phyloP scores from a whole-genome alignment of 2,329 filamentous ascomycete species.

The Fusarium coffeatum region DNA sequence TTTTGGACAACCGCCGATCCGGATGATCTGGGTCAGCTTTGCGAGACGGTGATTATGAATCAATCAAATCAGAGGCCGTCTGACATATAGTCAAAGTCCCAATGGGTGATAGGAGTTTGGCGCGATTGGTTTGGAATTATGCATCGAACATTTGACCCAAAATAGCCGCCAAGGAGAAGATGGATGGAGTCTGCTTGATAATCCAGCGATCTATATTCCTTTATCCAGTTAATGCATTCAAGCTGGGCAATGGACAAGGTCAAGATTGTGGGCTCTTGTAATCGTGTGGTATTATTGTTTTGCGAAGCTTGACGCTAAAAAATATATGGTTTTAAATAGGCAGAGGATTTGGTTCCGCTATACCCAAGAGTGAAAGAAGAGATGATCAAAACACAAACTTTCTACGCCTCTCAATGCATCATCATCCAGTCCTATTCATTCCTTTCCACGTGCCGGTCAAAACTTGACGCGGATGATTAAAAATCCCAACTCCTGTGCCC shows the following conservation, averaged over 20 bases:
- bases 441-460: slow-evolving; percentile 29
- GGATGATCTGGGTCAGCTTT: slow-evolving; percentile 17
- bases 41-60: slow-evolving; percentile 26
- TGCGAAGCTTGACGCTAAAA: slow-evolving; percentile 27
- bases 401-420: slow-evolving; percentile 43
- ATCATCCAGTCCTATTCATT: slow-evolving; percentile 23
- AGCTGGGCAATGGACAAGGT: not conserved
- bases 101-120: not conserved
- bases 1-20: slow-evolving; percentile 9
- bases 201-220: slow-evolving; percentile 4
- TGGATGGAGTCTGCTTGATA: slow-evolving; percentile 15
- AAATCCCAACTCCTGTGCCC: slow-evolving; percentile 32
- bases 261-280: not conserved
- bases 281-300: slow-evolving; percentile 1
- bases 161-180: slow-evolving; percentile 7
- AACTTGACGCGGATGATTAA: slow-evolving; percentile 30
- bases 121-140: not conserved
- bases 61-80: slow-evolving; percentile 7
- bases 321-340: slow-evolving; percentile 29
- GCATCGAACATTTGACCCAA: not conserved
- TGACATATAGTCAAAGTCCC: slow-evolving; percentile 9
- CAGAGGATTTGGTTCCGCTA: slow-evolving; percentile 29
- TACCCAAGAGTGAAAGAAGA: slow-evolving; percentile 21
- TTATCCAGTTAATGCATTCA: not conserved
- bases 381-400: slow-evolving; percentile 6